Base-by-base conservation (phyloP, 495 filamentous ascomycete species). In the Ascobolus immersus region DNA sequence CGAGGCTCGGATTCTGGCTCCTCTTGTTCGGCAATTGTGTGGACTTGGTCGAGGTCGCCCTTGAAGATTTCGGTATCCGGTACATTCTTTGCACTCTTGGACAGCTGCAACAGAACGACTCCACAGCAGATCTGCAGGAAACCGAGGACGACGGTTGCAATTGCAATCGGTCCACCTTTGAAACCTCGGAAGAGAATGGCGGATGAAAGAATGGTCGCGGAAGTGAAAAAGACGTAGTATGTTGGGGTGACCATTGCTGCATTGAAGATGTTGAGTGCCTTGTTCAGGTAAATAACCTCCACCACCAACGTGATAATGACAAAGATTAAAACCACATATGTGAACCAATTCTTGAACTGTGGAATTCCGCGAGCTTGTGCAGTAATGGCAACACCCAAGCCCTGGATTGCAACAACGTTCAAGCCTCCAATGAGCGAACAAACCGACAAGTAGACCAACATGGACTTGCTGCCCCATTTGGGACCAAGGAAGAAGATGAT, bases 171-270 rank as follows among this genome's bases (percentile, higher is more conserved):
- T 0, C 76, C 72, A 21, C 82, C 86, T 44, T 91, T 82, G 64
- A 96, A 93, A 4, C 86, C 86, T 38, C 69, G 76, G 52, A 96
- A 96, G 11, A 96, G 59, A 15, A 96, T 68, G 5, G 82, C 78
- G 1, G 80, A 92, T 5, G 79, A 84, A 38, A 94, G 67, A 41
- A 96, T 92, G 3, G 86, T 96, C 11, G 78, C 69, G 44, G 70
- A 86, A 28, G 86, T 96, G 52, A 96, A 96, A 58, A 78, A 81
- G 39, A 96, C 86, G 49, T 96, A 96, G 55, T 96, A 96, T 3
- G 86, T 96, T 0, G 86, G 86, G 0, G 86, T 96, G 33, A 96
- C 86, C 37, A 96, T 65, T 1, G 86, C 86, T 19, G 86, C 89
- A 48, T 96, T 96, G 61, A 86, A 96, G 29, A 96, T 45, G 50